Base-by-base conservation (phyloP, 495 filamentous ascomycete genomes). In the Penicillium maclennaniae region DNA sequence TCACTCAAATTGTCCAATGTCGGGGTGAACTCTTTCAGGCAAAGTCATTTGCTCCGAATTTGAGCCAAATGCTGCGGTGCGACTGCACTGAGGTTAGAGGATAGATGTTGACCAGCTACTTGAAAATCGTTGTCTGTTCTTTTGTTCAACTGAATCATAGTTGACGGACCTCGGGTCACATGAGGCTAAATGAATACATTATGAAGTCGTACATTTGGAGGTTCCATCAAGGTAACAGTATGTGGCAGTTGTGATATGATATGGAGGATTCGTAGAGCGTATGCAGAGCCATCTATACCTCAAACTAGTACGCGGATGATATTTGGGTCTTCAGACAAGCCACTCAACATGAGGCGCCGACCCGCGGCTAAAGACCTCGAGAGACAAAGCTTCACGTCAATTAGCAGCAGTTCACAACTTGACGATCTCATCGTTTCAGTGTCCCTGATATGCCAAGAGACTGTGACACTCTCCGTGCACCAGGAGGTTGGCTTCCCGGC, bases 391-490 rank as follows among this genome's bases (percentile, higher is more conserved):
- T 15, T 15, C 1, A 3, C 16, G 34, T 14, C 34, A 20, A 40
- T 19, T 7, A 16, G 20, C 16, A 40, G 19, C n/a, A 40, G 10
- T 17, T 3, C 17, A n/a, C 19, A 17, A 40, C 5, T 19, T 19
- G 38, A 7, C 10, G 38, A 19, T 19, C 12, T 68, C 54, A 69
- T 59, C 63, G 47, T 20, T 60, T 59, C 7, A 60, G 48, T 12
- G 56, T 54, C 9, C 53, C 54, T 20, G 57, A 39, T 21, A 59
- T 59, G 31, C 25, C 47, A 5, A 59, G 45, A 7, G 58, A 41
- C 37, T 63, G 59, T 21, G 70, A 62, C 31, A 69, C 68, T 28
- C 60, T 63, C 34, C 62, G 52, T 20, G 66, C 48, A 0, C 28
- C 47, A 23, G 31, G 1, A 34, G 60, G 43, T 12, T 62, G 36